Evolutionary conservation across 805 yeast species (phyloP).

Genomic region (Candida rishiriensis): DNA sequence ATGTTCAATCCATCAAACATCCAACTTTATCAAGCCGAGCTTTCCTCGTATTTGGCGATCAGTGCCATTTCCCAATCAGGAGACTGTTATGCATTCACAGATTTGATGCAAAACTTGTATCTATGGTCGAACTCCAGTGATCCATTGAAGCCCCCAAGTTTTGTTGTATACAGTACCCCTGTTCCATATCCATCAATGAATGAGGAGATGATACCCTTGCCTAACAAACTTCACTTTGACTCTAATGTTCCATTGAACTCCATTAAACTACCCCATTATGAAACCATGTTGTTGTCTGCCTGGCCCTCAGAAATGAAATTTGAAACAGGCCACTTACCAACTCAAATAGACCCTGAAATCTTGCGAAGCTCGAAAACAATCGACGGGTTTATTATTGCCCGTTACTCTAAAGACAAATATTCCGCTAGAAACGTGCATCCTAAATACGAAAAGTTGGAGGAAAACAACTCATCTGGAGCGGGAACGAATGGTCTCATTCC

Average conservation of each 20-base stretch:
- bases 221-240: slow-evolving; percentile 33
- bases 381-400: slow-evolving; percentile 36
- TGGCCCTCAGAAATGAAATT: slow-evolving; percentile 69
- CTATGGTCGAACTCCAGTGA: slow-evolving; percentile 57
- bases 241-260: slow-evolving; percentile 56
- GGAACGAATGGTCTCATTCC: slow-evolving; percentile 28
- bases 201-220: slow-evolving; percentile 29
- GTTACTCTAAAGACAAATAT: slow-evolving; percentile 52
- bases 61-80: slow-evolving; percentile 66
- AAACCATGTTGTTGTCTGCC: slow-evolving; percentile 69
- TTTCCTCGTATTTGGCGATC: slow-evolving; percentile 41
- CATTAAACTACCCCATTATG: slow-evolving; percentile 85
- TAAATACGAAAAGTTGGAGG: slow-evolving; percentile 38
- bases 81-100: slow-evolving; percentile 68
- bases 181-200: slow-evolving; percentile 50
- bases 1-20: slow-evolving; percentile 71
- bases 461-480: slow-evolving; percentile 20
- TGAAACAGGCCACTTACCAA: slow-evolving; percentile 54
- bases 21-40: slow-evolving; percentile 61
- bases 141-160: slow-evolving; percentile 33
- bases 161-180: slow-evolving; percentile 37
- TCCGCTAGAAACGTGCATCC: slow-evolving; percentile 50
- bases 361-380: slow-evolving; percentile 33
- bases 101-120: slow-evolving; percentile 56
- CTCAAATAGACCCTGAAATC: slow-evolving; percentile 46